Conservation (phyloP, 2,329 filamentous ascomycete genomes). For the Botrytis porri region DNA sequence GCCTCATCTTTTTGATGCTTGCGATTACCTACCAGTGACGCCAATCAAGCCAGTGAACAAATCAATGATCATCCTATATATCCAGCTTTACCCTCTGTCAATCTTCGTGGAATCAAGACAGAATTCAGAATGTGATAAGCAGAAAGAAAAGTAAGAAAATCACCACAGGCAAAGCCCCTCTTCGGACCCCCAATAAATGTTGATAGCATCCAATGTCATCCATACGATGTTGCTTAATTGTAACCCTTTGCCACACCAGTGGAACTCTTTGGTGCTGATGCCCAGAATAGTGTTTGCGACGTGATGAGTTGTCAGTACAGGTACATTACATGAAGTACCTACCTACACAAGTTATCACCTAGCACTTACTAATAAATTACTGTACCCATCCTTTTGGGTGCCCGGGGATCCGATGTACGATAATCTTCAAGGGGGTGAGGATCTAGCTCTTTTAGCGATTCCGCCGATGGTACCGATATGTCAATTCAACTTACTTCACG, state of each 20-base stretch:
- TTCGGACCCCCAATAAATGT: neutral
- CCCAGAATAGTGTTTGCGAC: constrained; percentile 8
- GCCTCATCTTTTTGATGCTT: constrained; percentile 24
- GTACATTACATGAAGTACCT: neutral
- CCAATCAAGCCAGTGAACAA: neutral
- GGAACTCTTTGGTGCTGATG: constrained; percentile 2
- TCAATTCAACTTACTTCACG: neutral
- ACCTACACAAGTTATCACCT: neutral
- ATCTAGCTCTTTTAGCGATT: neutral
- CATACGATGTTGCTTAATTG: neutral
- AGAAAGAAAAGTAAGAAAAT: neutral
- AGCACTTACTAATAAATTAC: neutral
- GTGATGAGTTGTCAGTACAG: constrained; percentile 20
- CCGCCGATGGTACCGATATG: neutral
- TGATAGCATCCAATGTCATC: neutral
- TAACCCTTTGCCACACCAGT: neutral
- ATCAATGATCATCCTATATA: neutral
- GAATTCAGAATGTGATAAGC: neutral
- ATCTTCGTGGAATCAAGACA: neutral
- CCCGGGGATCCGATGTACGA: neutral
- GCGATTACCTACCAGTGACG: neutral
- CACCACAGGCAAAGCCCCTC: neutral
- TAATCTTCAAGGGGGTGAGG: neutral
- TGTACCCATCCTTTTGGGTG: constrained; percentile 7
- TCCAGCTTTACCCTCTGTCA: neutral